Evolutionary conservation across 2,329 filamentous ascomycete genomes (phyloP).

Genomic region (Cryphonectria nitschkei): DNA sequence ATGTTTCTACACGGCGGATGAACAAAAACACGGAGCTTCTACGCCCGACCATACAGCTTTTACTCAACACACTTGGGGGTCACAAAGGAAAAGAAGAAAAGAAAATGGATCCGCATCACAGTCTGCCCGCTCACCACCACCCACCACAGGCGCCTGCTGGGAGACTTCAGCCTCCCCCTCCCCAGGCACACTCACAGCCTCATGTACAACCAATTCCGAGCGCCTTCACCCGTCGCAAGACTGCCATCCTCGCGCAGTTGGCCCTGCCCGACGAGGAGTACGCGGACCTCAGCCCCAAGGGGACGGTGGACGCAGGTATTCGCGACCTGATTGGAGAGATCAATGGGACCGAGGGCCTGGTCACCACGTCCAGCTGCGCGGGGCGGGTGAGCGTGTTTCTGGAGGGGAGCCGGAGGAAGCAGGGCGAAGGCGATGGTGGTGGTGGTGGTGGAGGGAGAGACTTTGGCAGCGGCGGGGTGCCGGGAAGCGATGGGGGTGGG

Average conservation of each 20-base stretch:
- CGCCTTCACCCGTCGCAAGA: conserved; percentile 66
- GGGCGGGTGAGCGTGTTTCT: conserved; percentile 86
- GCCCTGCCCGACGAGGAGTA: conserved; percentile 71
- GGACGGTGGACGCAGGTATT: conserved; percentile 80
- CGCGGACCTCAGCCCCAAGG: conserved; percentile 85
- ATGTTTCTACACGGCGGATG: background rate
- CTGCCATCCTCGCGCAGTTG: conserved; percentile 72
- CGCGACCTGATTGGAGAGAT: conserved; percentile 76
- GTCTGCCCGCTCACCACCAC: background rate
- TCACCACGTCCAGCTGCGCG: conserved; percentile 92
- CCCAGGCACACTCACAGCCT: background rate
- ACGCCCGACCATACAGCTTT: background rate
- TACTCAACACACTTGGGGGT: too few species aligned
- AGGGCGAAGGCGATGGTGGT: conserved; percentile 20
- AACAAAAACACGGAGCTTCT: background rate
- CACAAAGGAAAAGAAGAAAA: background rate
- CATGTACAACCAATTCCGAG: conserved; percentile 29
- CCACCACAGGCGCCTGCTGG: too few species aligned
- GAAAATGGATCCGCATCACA: background rate
- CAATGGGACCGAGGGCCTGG: conserved; percentile 73
- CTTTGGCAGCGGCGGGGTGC: conserved; percentile 28
- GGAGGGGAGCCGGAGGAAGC: conserved; percentile 66
- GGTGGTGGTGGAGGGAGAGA: conserved; percentile 10
- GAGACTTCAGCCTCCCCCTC: background rate
- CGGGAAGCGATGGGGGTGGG: conserved; percentile 25